Evolutionary conservation across 2,329 filamentous ascomycete genomes (phyloP).

Genomic region (Apiospora marii): DNA sequence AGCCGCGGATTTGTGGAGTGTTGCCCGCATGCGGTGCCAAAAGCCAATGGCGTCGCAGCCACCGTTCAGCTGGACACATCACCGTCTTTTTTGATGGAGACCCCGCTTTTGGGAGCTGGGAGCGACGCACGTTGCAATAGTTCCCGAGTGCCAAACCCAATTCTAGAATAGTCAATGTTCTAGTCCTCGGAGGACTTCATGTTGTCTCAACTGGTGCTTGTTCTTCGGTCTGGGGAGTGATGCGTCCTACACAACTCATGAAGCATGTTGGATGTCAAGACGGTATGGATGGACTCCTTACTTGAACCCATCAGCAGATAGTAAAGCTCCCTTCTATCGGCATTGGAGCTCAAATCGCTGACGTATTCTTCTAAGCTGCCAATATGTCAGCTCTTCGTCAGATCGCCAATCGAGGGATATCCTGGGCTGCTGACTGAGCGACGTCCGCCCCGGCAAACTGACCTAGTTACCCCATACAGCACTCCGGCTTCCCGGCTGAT

Average conservation of each 20-base stretch:
- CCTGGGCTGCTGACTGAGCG: background rate
- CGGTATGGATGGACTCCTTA: background rate
- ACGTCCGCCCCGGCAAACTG: background rate
- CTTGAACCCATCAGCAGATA: background rate
- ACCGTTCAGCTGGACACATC: background rate
- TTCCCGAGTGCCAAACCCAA: no score
- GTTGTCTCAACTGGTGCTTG: no score
- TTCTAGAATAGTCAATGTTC: background rate
- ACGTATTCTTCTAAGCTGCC: background rate
- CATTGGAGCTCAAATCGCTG: background rate
- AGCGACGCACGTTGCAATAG: background rate
- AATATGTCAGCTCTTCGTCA: background rate
- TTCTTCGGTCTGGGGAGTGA: no score
- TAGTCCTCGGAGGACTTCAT: background rate
- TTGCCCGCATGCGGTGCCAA: background rate
- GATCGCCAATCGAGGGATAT: background rate
- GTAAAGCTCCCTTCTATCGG: background rate
- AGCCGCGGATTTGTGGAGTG: background rate
- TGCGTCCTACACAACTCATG: no score
- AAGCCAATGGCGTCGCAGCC: constrained; percentile 8
- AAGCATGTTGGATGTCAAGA: no score
- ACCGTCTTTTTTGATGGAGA: background rate
- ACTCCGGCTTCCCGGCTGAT: constrained; percentile 13
- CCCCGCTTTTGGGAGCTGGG: background rate
- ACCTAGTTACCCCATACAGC: background rate